Conservation (phyloP, 179 eudicot genomes). For the Camellia oleifera region DNA sequence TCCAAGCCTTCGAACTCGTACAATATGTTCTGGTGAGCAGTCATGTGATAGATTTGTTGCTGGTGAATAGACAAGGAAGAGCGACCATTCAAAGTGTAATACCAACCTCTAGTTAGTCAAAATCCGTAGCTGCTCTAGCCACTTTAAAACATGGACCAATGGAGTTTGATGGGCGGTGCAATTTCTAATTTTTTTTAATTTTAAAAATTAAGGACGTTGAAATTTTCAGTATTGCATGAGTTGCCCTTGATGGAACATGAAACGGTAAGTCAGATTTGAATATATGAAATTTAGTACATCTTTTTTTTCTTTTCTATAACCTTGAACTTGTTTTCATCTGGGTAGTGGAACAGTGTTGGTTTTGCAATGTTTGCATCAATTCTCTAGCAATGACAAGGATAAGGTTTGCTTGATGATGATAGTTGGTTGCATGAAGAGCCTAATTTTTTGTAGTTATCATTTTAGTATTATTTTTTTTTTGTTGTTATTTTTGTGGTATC, state of each 20-base stretch:
- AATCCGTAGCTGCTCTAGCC: background rate
- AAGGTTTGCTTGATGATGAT: background rate
- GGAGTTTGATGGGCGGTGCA: background rate
- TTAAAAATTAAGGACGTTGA: background rate
- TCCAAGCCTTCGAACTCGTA: background rate
- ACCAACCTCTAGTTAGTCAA: background rate
- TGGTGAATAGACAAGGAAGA: background rate
- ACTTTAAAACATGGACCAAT: constrained; percentile 4
- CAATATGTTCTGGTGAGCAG: background rate
- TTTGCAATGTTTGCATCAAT: background rate
- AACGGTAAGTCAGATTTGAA: background rate
- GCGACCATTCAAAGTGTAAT: background rate
- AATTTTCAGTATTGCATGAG: background rate
- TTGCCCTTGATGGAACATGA: background rate
- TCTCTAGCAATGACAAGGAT: background rate
- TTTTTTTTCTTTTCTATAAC: too few species aligned
- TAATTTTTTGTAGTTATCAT: background rate
- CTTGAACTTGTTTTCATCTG: background rate
- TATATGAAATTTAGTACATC: background rate
- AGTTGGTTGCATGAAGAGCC: background rate
- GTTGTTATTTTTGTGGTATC: background rate
- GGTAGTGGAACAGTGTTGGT: background rate
- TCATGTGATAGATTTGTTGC: background rate
- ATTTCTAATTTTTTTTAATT: background rate
- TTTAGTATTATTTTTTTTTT: too few species aligned